Conservation (phyloP, 2,329 filamentous ascomycete species). For the Trichophyton schoenleinii region DNA sequence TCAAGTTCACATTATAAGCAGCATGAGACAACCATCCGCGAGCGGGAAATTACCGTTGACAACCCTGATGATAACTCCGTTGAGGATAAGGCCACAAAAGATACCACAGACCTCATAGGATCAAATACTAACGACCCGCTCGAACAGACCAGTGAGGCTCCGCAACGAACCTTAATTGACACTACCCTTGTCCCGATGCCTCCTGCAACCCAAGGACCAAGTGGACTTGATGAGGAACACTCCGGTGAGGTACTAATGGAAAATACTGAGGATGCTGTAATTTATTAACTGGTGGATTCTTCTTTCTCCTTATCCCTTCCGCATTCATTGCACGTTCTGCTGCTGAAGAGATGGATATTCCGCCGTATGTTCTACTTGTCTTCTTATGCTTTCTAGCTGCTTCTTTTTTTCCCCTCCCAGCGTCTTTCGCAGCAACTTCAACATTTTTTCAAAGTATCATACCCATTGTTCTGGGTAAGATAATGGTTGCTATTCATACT, state of each 20-base stretch:
- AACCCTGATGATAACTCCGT: background rate
- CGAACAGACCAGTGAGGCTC: constrained; percentile 3
- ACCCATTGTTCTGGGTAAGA: background rate
- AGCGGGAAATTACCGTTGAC: constrained; percentile 11
- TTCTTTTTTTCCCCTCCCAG: background rate
- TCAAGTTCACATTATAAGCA: constrained; percentile 40
- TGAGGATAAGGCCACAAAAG: constrained; percentile 11
- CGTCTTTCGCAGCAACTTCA: background rate
- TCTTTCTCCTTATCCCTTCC: background rate
- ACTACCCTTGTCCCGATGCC: background rate
- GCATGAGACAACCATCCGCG: constrained; percentile 18
- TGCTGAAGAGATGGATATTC: no score
- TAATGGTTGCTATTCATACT: background rate
- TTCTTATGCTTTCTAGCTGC: no score
- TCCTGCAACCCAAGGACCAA: constrained; percentile 23
- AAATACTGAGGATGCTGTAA: constrained; percentile 79
- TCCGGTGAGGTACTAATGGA: constrained; percentile 67
- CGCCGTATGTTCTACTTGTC: background rate
- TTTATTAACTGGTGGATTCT: constrained; percentile 47
- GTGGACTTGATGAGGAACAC: constrained; percentile 50
- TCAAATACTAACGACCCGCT: constrained; percentile 13
- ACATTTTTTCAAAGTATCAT: background rate
- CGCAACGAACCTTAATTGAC: background rate
- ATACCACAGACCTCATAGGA: constrained; percentile 17
- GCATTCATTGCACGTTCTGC: background rate